A percentile compares a stretch with the other conserved stretches of the same genome.
phyloP scores from a whole-genome alignment of 441 rosid species.

The Hura crepitans region DNA sequence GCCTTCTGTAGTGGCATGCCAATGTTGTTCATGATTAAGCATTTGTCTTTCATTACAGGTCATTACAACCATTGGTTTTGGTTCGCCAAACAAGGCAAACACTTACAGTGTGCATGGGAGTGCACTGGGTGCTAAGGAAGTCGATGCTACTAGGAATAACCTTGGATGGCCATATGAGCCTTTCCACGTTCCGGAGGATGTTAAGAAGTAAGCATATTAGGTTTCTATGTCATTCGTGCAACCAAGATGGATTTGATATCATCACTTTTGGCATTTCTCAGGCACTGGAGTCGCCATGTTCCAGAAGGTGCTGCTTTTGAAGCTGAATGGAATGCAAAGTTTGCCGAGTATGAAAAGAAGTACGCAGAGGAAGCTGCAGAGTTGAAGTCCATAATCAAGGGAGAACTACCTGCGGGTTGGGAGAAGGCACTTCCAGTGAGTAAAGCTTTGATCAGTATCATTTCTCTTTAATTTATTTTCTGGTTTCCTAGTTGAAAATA shows the following conservation, averaged over 20 bases:
- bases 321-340: conserved; percentile 87
- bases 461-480: not conserved
- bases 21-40: conserved; percentile 9
- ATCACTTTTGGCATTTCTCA: conserved; percentile 27
- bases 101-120: conserved; percentile 79
- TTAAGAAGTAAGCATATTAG: conserved; percentile 44
- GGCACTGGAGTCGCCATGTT: conserved; percentile 96
- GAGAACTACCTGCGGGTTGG: conserved; percentile 94
- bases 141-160: conserved; percentile 83
- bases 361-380: conserved; percentile 93
- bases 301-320: conserved; percentile 73
- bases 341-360: conserved; percentile 85
- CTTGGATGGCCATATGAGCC: conserved; percentile 81
- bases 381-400: conserved; percentile 67
- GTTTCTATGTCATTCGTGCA: conserved; percentile 12
- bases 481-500: not conserved
- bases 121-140: conserved; percentile 87
- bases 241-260: conserved; percentile 15
- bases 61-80: conserved; percentile 82
- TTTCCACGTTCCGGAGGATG: conserved; percentile 84
- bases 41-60: conserved; percentile 41
- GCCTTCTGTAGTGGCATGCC: not conserved
- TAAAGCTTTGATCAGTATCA: conserved; percentile 25
- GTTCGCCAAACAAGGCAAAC: conserved; percentile 87
- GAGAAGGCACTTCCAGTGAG: conserved; percentile 98